A percentile compares a stretch with the other conserved stretches of the same genome.
These are phyloP conservation scores for Didymella glomerata DNA, from an alignment of 2,329 filamentous ascomycete species.

Conservation along the genomic window DNA sequence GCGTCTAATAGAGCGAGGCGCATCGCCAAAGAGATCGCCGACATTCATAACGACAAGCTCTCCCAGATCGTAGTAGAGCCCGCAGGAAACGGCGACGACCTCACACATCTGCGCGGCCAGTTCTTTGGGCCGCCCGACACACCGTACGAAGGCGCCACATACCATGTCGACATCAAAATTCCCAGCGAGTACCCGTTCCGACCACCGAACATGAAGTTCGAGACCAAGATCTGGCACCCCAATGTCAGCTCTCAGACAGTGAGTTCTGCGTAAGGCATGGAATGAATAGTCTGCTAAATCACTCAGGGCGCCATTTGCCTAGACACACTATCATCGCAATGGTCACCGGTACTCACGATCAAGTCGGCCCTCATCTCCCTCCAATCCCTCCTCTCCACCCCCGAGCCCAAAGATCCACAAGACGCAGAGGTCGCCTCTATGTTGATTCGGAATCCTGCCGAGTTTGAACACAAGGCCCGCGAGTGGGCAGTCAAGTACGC, in stretches of 20 bases:
- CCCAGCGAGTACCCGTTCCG: conserved; percentile 92
- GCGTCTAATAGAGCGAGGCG: conserved; percentile 66
- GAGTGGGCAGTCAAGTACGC: conserved; percentile 91
- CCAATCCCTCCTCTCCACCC: conserved; percentile 89
- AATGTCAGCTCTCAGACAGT: conserved; percentile 96
- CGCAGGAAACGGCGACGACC: conserved; percentile 68
- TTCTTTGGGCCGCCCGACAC: conserved; percentile 91
- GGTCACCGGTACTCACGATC: conserved; percentile 96
- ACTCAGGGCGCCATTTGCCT: conserved; percentile 93
- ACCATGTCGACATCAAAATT: conserved; percentile 83
- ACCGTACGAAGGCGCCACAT: conserved; percentile 88
- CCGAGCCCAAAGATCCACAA: conserved; percentile 95
- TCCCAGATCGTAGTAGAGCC: conserved; percentile 79
- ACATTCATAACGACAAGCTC: conserved; percentile 76
- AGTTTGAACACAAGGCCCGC: conserved; percentile 81
- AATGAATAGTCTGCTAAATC: conserved; percentile 32
- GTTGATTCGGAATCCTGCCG: conserved; percentile 79
- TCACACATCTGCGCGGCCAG: conserved; percentile 82
- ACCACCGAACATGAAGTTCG: conserved; percentile 88
- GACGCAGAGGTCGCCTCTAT: conserved; percentile 94
- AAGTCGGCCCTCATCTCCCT: conserved; percentile 94
- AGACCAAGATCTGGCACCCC: conserved; percentile 95
- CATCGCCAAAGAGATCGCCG: conserved; percentile 77
- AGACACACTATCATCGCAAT: conserved; percentile 86
- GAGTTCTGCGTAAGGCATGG: conserved; percentile 48